These are phyloP conservation scores for Erigeron canadensis DNA, from an alignment of 129 eudicot genomes.

Conservation along the genomic window DNA sequence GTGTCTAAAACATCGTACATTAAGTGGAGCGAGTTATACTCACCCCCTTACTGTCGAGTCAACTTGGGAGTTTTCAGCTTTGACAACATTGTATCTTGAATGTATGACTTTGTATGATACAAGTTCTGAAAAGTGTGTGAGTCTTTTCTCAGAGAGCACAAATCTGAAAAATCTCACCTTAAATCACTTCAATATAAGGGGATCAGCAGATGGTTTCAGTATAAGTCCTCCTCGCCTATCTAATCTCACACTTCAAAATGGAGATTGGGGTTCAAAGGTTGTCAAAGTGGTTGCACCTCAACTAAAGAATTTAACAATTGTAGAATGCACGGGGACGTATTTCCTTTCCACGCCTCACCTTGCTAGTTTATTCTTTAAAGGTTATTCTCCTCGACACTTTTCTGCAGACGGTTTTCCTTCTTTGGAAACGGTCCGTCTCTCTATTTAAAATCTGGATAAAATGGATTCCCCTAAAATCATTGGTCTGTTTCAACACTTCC, in stretches of 20 bases:
- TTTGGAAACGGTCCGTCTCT: not conserved
- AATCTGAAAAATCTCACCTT: slow-evolving; percentile 17
- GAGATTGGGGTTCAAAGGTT: not conserved
- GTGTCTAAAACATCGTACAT: slow-evolving; percentile 13
- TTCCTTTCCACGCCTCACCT: not conserved
- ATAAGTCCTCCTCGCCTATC: slow-evolving; percentile 10
- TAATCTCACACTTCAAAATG: not conserved
- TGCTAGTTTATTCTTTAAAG: not conserved
- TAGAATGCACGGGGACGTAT: not conserved
- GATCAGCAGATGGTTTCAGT: not conserved
- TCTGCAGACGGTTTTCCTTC: not conserved
- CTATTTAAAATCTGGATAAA: not conserved
- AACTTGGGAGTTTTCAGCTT: not conserved
- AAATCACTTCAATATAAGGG: not conserved
- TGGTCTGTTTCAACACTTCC: not conserved
- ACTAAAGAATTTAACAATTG: not conserved
- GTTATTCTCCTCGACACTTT: not conserved
- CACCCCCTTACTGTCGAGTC: not conserved
- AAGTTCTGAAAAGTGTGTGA: not conserved
- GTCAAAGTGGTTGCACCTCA: not conserved
- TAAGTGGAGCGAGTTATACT: not conserved
- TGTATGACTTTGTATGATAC: not conserved
- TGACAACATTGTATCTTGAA: not conserved
- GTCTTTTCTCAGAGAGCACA: slow-evolving; percentile 12
- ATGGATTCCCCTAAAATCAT: not conserved